Conservation (phyloP, 257 asterid species). For the Galeopsis tetrahit region DNA sequence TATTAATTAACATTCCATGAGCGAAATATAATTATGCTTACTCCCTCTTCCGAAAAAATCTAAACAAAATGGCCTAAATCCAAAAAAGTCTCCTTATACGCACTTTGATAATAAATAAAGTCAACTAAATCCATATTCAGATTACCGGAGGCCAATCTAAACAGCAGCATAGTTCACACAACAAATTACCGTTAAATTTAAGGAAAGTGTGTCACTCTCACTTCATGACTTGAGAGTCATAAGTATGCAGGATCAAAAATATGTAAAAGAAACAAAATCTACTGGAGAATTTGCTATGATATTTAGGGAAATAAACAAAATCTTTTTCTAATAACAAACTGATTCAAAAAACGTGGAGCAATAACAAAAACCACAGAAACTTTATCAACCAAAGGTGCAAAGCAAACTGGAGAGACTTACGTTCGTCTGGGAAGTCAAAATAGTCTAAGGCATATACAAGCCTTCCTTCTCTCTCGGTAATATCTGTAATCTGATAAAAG, state of each 20-base stretch:
- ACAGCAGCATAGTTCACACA: constrained; percentile 8
- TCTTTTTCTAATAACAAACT: background rate
- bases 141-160: constrained; percentile 6
- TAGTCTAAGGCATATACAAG: constrained; percentile 41
- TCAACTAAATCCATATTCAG: background rate
- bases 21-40: background rate
- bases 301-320: background rate
- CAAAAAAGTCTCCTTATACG: background rate
- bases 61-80: background rate
- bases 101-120: background rate
- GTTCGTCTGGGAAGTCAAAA: constrained; percentile 64
- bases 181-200: constrained; percentile 13
- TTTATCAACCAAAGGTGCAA: background rate
- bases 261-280: no score
- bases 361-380: background rate
- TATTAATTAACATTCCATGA: background rate
- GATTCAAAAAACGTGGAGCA: constrained; percentile 25
- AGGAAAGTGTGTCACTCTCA: background rate
- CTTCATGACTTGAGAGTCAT: background rate
- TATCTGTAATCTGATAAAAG: constrained; percentile 52
- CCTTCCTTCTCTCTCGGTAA: constrained; percentile 26
- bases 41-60: background rate
- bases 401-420: constrained; percentile 48
- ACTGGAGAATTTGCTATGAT: no score
- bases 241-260: constrained; percentile 18